phyloP scores from a whole-genome alignment of 345 rosid species.

The Eucalyptus marginata region DNA sequence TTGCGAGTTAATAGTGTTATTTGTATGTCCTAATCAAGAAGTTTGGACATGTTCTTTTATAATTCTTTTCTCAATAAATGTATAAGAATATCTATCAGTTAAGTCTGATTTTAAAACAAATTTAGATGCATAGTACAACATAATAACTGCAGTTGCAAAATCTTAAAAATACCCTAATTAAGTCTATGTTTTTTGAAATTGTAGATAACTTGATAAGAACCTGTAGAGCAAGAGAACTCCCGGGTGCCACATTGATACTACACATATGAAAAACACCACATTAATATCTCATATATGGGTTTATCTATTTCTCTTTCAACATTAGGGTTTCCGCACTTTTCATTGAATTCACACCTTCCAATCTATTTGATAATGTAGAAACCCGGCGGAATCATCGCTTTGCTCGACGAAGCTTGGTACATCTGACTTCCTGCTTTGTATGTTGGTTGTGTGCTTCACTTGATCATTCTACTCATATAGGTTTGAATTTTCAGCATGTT shows the following conservation, averaged over 20 bases:
- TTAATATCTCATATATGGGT: not conserved
- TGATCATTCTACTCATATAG: not conserved
- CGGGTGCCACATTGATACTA: not conserved
- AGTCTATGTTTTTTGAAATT: not conserved
- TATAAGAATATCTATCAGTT: not conserved
- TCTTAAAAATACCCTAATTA: not conserved
- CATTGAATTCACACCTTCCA: slow-evolving; percentile 1
- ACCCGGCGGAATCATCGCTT: slow-evolving; percentile 82
- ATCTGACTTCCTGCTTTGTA: not conserved
- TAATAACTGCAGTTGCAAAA: not conserved
- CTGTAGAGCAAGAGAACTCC: not conserved
- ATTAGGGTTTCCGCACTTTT: not conserved
- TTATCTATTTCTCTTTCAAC: not conserved
- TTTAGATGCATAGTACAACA: not conserved
- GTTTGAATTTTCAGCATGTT: slow-evolving; percentile 55
- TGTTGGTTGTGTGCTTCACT: not conserved
- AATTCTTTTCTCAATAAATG: not conserved
- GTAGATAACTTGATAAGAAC: not conserved
- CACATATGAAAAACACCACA: not conserved
- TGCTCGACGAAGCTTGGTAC: slow-evolving; percentile 96
- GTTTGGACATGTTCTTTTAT: not conserved
- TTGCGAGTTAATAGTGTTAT: not conserved
- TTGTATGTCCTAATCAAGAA: not conserved
- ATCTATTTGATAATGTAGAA: slow-evolving; percentile 47
- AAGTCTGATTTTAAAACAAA: not conserved